Evolutionary conservation across 768 basidiomycete species (phyloP), one percentile per base, ranked within the genome.

Genomic region (Hygrocybe punicea): DNA sequence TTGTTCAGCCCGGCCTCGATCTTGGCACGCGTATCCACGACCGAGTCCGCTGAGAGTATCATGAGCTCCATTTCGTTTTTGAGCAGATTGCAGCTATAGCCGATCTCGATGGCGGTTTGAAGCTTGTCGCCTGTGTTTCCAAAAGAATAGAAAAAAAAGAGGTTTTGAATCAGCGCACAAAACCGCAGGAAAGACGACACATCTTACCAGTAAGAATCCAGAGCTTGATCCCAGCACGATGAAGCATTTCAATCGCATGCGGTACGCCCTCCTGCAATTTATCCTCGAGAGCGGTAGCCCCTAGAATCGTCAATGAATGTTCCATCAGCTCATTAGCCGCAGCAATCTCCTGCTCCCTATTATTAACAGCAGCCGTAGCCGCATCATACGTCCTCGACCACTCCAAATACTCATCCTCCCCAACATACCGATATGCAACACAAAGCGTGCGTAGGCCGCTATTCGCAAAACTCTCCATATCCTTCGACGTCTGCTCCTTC

Each of bases 71-170:
- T 98, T 58, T 90, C 86, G 66, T 79, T 85, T 74, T 96, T 95
- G 58, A 98, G 82, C 16, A 98, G 77, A 68, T 98, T 98, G 75
- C 96, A 97, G 64, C 87, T 89, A 79, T 91, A 98, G 10, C 91
- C 96, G 60, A 99, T 98, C 69, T 98, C 96, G 67, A 99, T 98
- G 13, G 96, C 96, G 1, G 96, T 99, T 71, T 98, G 95, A 1
- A 98, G 79, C 72, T 99, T 99, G 74, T 99, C 96, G 24, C 95
- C 91, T 89, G 60, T 7, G 23, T 40, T n/a, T n/a, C n/a, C n/a
- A n/a, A n/a, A n/a, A n/a, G n/a, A n/a, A n/a, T n/a, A n/a, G n/a
- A n/a, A n/a, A n/a, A n/a, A n/a, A n/a, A n/a, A n/a, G n/a, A n/a
- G n/a, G n/a, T n/a, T n/a, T n/a, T n/a, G n/a, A n/a, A n/a, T n/a